These are phyloP conservation scores for Suillus ampliporus DNA, from an alignment of 768 basidiomycete species.

Conservation along the genomic window DNA sequence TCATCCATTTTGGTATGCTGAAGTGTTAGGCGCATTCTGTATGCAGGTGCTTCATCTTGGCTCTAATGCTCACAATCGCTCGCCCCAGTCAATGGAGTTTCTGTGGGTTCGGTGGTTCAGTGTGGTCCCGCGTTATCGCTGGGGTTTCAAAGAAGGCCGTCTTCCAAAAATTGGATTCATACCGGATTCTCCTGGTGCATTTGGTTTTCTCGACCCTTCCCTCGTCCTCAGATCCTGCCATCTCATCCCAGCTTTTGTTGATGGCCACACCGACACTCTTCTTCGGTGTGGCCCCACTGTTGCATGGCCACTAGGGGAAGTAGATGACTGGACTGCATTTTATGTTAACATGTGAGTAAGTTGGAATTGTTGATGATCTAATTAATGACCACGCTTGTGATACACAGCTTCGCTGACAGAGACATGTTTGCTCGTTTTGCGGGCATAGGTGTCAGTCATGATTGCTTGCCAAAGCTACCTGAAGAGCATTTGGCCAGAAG, in stretches of 20 bases:
- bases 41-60: constrained; percentile 18
- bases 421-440: constrained; percentile 46
- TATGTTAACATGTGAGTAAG: constrained; percentile 26
- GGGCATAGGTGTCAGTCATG: constrained; percentile 38
- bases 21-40: constrained; percentile 28
- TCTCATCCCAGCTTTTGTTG: constrained; percentile 30
- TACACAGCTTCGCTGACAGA: constrained; percentile 43
- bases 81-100: constrained; percentile 20
- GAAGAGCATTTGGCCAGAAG: too few species aligned
- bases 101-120: constrained; percentile 33
- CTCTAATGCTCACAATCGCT: background rate
- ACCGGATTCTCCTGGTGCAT: constrained; percentile 18
- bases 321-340: constrained; percentile 19
- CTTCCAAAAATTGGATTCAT: constrained; percentile 31
- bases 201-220: constrained; percentile 30
- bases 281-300: constrained; percentile 13
- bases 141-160: constrained; percentile 17
- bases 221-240: constrained; percentile 28
- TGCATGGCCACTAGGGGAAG: background rate
- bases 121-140: constrained; percentile 10
- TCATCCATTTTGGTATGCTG: constrained; percentile 31
- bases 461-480: too few species aligned
- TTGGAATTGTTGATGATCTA: too few species aligned
- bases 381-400: background rate
- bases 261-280: constrained; percentile 21